Evolutionary conservation across 306 rosid genomes (phyloP).

Genomic region (Abrus pulchellus): DNA sequence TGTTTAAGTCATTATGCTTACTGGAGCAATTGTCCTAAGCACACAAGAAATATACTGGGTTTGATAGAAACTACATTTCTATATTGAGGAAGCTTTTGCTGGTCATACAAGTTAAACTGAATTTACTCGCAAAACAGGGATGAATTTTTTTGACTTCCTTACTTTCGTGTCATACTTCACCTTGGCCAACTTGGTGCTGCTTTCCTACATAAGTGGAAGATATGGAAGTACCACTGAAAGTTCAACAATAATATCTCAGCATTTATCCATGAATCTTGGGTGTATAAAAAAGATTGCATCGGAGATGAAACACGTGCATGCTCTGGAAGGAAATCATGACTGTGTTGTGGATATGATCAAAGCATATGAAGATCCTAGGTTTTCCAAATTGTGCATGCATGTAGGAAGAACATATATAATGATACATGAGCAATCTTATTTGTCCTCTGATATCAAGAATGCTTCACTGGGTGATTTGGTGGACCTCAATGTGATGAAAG

Average conservation of each 20-base stretch:
- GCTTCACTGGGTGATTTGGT: conserved; percentile 51
- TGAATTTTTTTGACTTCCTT: conserved; percentile 86
- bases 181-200: conserved; percentile 67
- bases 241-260: conserved; percentile 55
- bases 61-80: conserved; percentile 33
- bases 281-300: conserved; percentile 54
- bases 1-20: neutral
- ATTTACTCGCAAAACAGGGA: conserved; percentile 65
- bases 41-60: conserved; percentile 2
- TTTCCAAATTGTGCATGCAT: conserved; percentile 57
- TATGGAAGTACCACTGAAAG: conserved; percentile 31
- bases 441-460: conserved; percentile 46
- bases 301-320: conserved; percentile 60
- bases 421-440: conserved; percentile 52
- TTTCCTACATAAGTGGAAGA: conserved; percentile 54
- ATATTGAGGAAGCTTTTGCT: conserved; percentile 23
- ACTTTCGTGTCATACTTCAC: conserved; percentile 64
- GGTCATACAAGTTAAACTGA: conserved; percentile 25
- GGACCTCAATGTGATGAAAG: conserved; percentile 53
- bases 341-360: conserved; percentile 62
- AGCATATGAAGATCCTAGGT: conserved; percentile 61
- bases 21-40: conserved; percentile 7
- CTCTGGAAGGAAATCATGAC: conserved; percentile 62
- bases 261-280: conserved; percentile 70
- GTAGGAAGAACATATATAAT: conserved; percentile 60